Conservation (phyloP, 176 grass and related monocot genomes). For the Triticum dicoccoides region DNA sequence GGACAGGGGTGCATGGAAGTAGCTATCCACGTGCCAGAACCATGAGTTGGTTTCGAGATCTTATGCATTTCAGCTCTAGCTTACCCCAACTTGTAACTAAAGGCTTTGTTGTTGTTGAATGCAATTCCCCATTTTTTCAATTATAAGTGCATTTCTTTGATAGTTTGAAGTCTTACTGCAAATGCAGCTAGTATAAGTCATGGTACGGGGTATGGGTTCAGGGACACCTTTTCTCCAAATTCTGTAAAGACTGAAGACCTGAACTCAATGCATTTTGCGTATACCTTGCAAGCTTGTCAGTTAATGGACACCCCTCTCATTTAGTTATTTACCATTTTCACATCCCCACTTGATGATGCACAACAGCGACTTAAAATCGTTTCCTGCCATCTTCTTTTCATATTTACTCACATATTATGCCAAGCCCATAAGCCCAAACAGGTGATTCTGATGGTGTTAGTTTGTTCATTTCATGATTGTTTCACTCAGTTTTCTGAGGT, state of each 20-base stretch:
- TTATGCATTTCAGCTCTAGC: too few relatives aligned
- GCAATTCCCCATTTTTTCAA: slow-evolving; percentile 38
- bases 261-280: slow-evolving; percentile 30
- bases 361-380: slow-evolving; percentile 12
- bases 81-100: too few relatives aligned
- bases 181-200: not conserved
- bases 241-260: slow-evolving; percentile 22
- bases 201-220: not conserved
- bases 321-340: not conserved
- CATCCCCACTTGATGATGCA: slow-evolving; percentile 44
- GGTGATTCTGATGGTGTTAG: not conserved
- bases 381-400: not conserved
- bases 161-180: slow-evolving; percentile 41
- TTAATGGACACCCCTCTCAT: slow-evolving; percentile 7
- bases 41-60: too few relatives aligned
- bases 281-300: slow-evolving; percentile 26
- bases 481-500: slow-evolving; percentile 1
- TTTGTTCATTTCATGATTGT: not conserved
- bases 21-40: too few relatives aligned
- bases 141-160: slow-evolving; percentile 31
- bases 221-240: not conserved
- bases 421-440: not conserved
- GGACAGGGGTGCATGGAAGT: too few relatives aligned
- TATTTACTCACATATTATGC: not conserved
- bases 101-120: not conserved